Evolutionary conservation across 1,284 basidiomycete species (phyloP).

Genomic region (Mycocalia duriaeana): DNA sequence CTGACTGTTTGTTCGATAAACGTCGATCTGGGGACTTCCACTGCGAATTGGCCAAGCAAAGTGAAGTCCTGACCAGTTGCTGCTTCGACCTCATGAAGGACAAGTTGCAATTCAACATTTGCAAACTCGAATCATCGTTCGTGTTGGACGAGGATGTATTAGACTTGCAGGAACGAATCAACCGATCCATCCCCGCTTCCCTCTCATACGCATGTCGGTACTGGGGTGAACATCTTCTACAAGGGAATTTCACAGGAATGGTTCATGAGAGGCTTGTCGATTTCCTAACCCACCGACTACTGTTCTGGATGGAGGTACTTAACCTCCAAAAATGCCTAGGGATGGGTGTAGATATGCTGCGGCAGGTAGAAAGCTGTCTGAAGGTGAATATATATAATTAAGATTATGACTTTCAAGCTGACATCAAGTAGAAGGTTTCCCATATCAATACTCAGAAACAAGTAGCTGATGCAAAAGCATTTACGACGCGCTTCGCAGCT

Average conservation of each 20-base stretch:
- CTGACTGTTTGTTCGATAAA: neutral
- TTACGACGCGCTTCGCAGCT: too few species aligned
- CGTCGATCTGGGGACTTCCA: neutral
- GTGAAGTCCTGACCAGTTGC: slow-evolving; percentile 5
- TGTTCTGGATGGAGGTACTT: neutral
- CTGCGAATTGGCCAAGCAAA: neutral
- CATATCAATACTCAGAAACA: too few species aligned
- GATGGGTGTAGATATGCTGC: neutral
- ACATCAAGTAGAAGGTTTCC: neutral
- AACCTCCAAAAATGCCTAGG: neutral
- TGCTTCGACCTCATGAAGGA: neutral
- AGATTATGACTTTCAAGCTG: neutral
- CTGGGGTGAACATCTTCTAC: slow-evolving; percentile 19
- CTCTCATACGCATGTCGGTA: slow-evolving; percentile 20
- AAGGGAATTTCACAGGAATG: neutral
- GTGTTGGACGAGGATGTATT: neutral
- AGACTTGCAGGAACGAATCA: slow-evolving; percentile 12
- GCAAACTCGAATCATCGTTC: neutral
- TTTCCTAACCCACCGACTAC: slow-evolving; percentile 9
- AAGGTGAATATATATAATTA: neutral
- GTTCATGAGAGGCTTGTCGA: slow-evolving; percentile 1
- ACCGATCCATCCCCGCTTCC: slow-evolving; percentile 12
- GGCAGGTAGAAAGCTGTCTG: neutral
- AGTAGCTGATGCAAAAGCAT: too few species aligned
- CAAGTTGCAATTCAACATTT: slow-evolving; percentile 1